Conservation (phyloP, 345 rosid genomes). For the Adansonia digitata region DNA sequence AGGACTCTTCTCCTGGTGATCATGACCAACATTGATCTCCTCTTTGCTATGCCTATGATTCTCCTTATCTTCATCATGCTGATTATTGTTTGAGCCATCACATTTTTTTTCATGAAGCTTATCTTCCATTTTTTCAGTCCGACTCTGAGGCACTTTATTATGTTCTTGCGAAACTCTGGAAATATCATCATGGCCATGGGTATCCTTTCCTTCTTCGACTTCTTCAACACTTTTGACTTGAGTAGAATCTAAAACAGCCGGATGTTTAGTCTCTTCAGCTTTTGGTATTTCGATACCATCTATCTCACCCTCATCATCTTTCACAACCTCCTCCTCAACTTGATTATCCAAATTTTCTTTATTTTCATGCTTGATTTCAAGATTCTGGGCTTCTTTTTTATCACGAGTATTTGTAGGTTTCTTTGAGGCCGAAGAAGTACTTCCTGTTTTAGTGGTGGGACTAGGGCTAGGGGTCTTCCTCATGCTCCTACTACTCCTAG, state of each 20-base stretch:
- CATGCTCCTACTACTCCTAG: background rate
- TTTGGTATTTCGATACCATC: slow-evolving; percentile 17
- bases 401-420: slow-evolving; percentile 7
- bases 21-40: slow-evolving; percentile 1
- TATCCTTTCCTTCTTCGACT: slow-evolving; percentile 23
- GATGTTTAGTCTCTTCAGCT: slow-evolving; percentile 13
- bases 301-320: slow-evolving; percentile 21
- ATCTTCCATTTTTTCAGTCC: slow-evolving; percentile 17
- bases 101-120: slow-evolving; percentile 9
- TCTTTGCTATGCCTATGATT: background rate
- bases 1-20: slow-evolving; percentile 20
- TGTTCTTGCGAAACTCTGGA: slow-evolving; percentile 19
- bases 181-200: background rate
- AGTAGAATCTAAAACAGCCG: slow-evolving; percentile 15
- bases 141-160: background rate
- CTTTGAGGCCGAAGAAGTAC: background rate
- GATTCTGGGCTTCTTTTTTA: slow-evolving; percentile 10
- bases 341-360: slow-evolving; percentile 24
- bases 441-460: slow-evolving; percentile 13
- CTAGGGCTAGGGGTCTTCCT: slow-evolving; percentile 24
- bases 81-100: too few species aligned
- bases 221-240: slow-evolving; percentile 18
- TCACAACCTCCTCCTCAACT: slow-evolving; percentile 29
- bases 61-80: background rate
- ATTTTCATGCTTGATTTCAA: slow-evolving; percentile 22